phyloP scores from a whole-genome alignment of 345 rosid genomes.

The Corchorus olitorius region DNA sequence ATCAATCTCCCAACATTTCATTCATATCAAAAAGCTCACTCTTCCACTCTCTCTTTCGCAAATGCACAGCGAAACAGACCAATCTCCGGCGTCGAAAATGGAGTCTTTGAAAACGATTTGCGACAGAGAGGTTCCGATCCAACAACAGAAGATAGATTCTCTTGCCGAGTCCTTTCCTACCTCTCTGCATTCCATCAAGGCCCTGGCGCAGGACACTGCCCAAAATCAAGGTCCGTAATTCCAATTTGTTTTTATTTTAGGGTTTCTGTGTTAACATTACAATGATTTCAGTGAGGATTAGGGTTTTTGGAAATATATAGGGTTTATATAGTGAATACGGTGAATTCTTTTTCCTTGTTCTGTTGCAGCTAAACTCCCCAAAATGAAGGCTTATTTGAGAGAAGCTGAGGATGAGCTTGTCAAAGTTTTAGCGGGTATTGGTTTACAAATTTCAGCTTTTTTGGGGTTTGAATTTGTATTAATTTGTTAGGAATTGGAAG shows the following conservation, averaged over 20 bases:
- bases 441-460: background rate
- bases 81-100: constrained; percentile 46
- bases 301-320: constrained; percentile 25
- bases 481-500: background rate
- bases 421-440: constrained; percentile 69
- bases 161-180: constrained; percentile 43
- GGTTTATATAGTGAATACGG: constrained; percentile 14
- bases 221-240: constrained; percentile 51
- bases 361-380: constrained; percentile 50
- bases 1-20: background rate
- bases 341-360: background rate
- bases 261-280: background rate
- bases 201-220: constrained; percentile 48
- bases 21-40: constrained; percentile 20
- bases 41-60: background rate
- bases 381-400: constrained; percentile 59
- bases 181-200: constrained; percentile 48
- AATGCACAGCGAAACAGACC: constrained; percentile 34
- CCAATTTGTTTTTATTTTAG: background rate
- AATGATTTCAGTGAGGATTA: constrained; percentile 17
- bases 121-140: constrained; percentile 38
- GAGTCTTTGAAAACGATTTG: constrained; percentile 53
- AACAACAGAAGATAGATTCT: constrained; percentile 54
- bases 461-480: background rate
- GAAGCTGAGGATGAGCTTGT: constrained; percentile 87